Conservation (phyloP, 2,329 filamentous ascomycete species). For the Colletotrichum tofieldiae region DNA sequence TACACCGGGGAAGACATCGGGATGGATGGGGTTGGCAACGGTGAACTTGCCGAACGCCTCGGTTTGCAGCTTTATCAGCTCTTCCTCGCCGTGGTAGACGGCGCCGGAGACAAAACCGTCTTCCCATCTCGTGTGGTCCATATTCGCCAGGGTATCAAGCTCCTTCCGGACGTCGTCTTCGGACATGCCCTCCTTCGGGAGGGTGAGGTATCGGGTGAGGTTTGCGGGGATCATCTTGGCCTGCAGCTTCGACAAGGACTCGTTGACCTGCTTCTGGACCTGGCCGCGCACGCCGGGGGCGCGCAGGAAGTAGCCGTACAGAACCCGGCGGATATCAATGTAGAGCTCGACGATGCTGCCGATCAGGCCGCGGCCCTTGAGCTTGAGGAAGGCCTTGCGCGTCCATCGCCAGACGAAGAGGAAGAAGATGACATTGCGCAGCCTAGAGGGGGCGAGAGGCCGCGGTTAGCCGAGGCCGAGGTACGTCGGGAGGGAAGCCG, state of each 20-base stretch:
- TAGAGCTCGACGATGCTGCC: constrained; percentile 85
- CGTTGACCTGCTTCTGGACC: constrained; percentile 87
- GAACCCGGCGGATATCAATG: constrained; percentile 76
- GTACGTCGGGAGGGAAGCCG: background rate
- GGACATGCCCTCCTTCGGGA: constrained; percentile 89
- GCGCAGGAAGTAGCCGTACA: constrained; percentile 89
- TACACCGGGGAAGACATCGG: constrained; percentile 97
- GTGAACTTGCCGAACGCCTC: constrained; percentile 96
- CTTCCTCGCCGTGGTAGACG: constrained; percentile 94
- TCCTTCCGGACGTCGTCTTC: constrained; percentile 85
- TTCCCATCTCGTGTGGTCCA: constrained; percentile 98
- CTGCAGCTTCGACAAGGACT: constrained; percentile 86
- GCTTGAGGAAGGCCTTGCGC: constrained; percentile 84
- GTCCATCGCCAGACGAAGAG: constrained; percentile 89
- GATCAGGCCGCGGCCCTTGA: constrained; percentile 89
- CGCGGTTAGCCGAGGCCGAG: constrained; percentile 29
- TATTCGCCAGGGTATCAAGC: constrained; percentile 81
- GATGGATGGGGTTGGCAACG: constrained; percentile 96
- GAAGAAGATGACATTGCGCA: constrained; percentile 91
- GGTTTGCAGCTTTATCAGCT: constrained; percentile 86
- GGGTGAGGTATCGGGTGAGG: constrained; percentile 79
- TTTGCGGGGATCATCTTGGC: constrained; percentile 84
- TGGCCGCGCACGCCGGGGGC: constrained; percentile 89
- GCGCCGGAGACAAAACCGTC: constrained; percentile 95
- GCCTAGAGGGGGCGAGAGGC: constrained; percentile 58